Evolutionary conservation across 2,329 filamentous ascomycete species (phyloP), one percentile per base, ranked within the genome.

Genomic region (Malbranchea cinnamomea): DNA sequence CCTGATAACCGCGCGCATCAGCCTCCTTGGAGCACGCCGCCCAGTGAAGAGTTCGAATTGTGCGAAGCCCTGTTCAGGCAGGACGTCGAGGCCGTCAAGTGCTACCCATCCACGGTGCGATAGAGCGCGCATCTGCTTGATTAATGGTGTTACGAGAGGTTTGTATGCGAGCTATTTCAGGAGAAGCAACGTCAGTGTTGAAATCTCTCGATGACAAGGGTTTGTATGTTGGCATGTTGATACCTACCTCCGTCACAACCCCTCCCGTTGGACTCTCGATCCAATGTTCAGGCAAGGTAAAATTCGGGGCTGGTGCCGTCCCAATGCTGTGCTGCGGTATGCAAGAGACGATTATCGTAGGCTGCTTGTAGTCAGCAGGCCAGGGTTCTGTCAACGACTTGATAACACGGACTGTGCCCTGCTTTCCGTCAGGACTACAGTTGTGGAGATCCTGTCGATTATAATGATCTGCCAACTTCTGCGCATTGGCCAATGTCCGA

Each of bases 31-130:
- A 10, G 52, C 52, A n/a, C 50, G 50, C 7, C 50, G 48, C 6
- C 52, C 49, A 1, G 53, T 56, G 26, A 56, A 53, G 2, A 56
- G 38, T 28, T 56, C 53, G 19, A 56, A 56, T 25, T 56, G 53
- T 3, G 52, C 53, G 27, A 56, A 55, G 0, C 53, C 53, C 35
- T 56, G 53, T 35, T 56, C 53, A 2, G 52, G 50, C 4, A 56
- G 47, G 9, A 56, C 48, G 22, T 56, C 53, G 3, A 56, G 49
- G 9, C 53, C 53, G 20, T 56, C 53, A 12, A 55, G 36, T 0
- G 51, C 47, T n/a, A 54, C 48, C 53, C 53, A 56, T 6, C 53
- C 52, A 6, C 50, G 50, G 28, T 51, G 46, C 6, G 48, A 52
- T 11, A 49, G 39, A 4, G 42, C 41, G n/a, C 52, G 49, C 12